phyloP scores from a whole-genome alignment of 169 alveolate genomes.

The Eimeria falciformis region DNA sequence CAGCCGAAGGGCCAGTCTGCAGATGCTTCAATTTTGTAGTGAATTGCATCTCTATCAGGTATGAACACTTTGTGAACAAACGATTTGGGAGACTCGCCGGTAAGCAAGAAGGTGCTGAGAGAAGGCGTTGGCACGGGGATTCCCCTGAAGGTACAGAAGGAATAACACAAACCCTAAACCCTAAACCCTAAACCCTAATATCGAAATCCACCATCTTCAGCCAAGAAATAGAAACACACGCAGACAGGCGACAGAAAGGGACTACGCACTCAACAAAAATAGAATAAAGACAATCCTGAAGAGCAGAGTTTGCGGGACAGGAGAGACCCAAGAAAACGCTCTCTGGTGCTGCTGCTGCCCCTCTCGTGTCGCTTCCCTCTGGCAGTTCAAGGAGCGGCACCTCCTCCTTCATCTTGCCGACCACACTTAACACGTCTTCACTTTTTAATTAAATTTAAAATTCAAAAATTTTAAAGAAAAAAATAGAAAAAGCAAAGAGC shows the following conservation, averaged over 20 bases:
- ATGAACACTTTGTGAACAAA: slow-evolving; percentile 43
- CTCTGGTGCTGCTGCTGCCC: neutral
- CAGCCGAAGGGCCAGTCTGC: slow-evolving; percentile 40
- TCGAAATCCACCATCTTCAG: neutral
- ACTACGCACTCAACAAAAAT: slow-evolving; percentile 4
- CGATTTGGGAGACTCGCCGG: neutral
- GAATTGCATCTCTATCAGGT: slow-evolving; percentile 3
- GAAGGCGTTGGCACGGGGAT: slow-evolving; percentile 32
- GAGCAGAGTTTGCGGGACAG: neutral
- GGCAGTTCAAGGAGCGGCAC: neutral
- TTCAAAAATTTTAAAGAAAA: neutral
- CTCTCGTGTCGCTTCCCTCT: neutral
- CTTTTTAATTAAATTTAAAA: neutral
- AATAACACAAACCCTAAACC: neutral
- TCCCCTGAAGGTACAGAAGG: slow-evolving; percentile 24
- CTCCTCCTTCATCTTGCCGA: neutral
- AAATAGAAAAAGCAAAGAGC: neutral
- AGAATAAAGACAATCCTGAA: neutral
- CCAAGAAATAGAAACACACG: neutral
- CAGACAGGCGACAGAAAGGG: neutral
- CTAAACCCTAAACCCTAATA: slow-evolving; percentile 45
- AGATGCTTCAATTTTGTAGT: slow-evolving; percentile 48
- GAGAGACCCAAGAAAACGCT: neutral
- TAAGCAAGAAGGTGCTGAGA: neutral
- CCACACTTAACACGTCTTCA: no score